Base-by-base conservation (phyloP, 345 rosid species). In the Melaleuca alternifolia region DNA sequence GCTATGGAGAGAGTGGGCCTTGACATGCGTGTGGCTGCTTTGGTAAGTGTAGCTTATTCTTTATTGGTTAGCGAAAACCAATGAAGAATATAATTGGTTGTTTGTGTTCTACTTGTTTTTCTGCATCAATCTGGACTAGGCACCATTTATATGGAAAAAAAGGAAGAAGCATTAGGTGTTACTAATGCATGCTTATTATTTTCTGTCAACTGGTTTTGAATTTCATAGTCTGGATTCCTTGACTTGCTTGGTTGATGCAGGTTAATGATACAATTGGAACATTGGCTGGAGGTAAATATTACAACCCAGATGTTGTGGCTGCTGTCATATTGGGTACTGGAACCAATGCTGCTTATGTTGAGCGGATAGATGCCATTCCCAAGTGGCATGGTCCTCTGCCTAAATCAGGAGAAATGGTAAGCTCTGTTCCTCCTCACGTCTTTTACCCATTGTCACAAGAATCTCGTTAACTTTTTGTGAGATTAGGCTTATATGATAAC, bases 271-370 rank as follows among this genome's bases (percentile, higher is more conserved):
- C 98, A 8, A 91, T 97, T 62, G 99, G 98, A 84, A 96, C 99
- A 84, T 90, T 97, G 88, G 98, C 98, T 50, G 97, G 98, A 62
- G 99, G 99, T 84, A 93, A 98, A 89, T 97, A 93, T 91, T 46
- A 89, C 57, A 89, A 93, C 86, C 92, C 85, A 9, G 96, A 96
- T 91, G 98, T 93, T 26, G 82, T 91, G 54, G 98, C 95, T 50
- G 99, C 97, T 87, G 98, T 97, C 33, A 96, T 97, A 65, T 90
- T 97, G 91, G 99, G 99, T 51, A 97, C 98, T 9, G 98, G 98
- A 85, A 95, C 98, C 18, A 97, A 97, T 87, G 97, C 98, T 62
- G 99, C 98, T 50, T 97, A 96, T 87, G 96, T 96, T 56, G 99
- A 97, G 84, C 94, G 89, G 85, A 96, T 94, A 41, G 87, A 92